Conservation (phyloP, 208 protist genomes). For the Crithidia acanthocephali region DNA sequence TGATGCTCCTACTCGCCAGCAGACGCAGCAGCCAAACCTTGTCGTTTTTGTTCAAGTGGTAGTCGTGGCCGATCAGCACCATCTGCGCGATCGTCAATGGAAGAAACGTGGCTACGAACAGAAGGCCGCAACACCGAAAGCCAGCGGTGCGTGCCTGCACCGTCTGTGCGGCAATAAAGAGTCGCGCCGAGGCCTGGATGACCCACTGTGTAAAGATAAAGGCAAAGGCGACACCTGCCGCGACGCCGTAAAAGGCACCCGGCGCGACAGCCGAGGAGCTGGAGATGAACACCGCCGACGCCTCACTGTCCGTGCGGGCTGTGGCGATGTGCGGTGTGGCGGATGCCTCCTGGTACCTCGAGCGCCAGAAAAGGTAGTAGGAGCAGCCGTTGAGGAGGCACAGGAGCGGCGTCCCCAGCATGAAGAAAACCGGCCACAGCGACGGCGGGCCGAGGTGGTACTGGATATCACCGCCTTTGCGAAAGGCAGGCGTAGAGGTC, state of each 20-base stretch:
- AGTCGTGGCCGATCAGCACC: slow-evolving; percentile 8
- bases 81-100: slow-evolving; percentile 2
- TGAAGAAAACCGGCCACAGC: background rate
- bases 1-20: background rate
- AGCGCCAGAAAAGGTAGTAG: slow-evolving; percentile 43
- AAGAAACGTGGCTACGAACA: slow-evolving; percentile 9
- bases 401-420: slow-evolving; percentile 7
- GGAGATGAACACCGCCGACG: background rate
- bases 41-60: background rate
- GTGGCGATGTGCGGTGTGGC: background rate
- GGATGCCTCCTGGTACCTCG: background rate
- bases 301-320: background rate
- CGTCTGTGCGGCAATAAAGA: background rate
- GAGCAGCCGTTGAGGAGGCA: slow-evolving; percentile 37
- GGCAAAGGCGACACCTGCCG: slow-evolving; percentile 21
- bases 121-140: slow-evolving; percentile 2
- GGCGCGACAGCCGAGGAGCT: background rate
- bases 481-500: background rate
- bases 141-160: background rate
- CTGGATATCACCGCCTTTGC: background rate
- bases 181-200: background rate
- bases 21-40: background rate
- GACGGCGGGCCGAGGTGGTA: background rate
- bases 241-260: slow-evolving; percentile 16
- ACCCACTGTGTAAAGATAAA: slow-evolving; percentile 18